Evolutionary conservation across 495 filamentous ascomycete genomes (phyloP).

Genomic region (Xylaria telfairii): DNA sequence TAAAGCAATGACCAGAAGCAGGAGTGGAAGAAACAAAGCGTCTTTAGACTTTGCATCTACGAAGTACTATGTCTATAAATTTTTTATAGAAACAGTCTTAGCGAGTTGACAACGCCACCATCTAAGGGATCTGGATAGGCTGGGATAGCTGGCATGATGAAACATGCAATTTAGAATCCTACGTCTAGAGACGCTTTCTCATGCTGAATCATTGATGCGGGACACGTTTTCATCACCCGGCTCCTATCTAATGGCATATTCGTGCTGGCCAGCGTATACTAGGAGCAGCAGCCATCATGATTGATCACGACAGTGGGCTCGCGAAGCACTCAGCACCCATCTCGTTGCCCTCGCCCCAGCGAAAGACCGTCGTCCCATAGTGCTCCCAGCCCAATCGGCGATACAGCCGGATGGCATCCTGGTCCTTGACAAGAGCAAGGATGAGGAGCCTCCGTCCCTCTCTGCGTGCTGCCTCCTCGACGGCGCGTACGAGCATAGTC

Average conservation of each 20-base stretch:
- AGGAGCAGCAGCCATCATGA: neutral
- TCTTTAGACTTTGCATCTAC: too few species aligned
- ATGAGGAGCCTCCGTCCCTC: conserved; percentile 21
- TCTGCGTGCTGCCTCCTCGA: conserved; percentile 21
- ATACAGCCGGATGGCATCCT: conserved; percentile 30
- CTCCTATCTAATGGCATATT: neutral
- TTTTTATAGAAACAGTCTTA: neutral
- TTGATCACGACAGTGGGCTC: conserved; percentile 14
- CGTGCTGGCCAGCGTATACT: too few species aligned
- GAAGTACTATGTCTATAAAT: too few species aligned
- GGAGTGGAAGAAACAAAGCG: neutral
- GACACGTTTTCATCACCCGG: neutral
- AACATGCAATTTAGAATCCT: neutral
- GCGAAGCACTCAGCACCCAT: conserved; percentile 29
- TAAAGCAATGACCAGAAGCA: too few species aligned
- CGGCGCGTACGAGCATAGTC: conserved; percentile 23
- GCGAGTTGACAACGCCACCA: neutral
- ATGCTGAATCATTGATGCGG: neutral
- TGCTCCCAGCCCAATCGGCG: conserved; percentile 28
- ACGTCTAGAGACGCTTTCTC: neutral
- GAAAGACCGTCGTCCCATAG: conserved; percentile 23
- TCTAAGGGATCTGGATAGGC: neutral
- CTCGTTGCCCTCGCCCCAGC: conserved; percentile 26
- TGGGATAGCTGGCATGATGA: neutral
- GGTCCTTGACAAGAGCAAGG: conserved; percentile 29